A percentile compares a stretch with the other conserved stretches of the same genome.
Conservation (phyloP, 2,329 filamentous ascomycete species). For the Tolypocladium album region DNA sequence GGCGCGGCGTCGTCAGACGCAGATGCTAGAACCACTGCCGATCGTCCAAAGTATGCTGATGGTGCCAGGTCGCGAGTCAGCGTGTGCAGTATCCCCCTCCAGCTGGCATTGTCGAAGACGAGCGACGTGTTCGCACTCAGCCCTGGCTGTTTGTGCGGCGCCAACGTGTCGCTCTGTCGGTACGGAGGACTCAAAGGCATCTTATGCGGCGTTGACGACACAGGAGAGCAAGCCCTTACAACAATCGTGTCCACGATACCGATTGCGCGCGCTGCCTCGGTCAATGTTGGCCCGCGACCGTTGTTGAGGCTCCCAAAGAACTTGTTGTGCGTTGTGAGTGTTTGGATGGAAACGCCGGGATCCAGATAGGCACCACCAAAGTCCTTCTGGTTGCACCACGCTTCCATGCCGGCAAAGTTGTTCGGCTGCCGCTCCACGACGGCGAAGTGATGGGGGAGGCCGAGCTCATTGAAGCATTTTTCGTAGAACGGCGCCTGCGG, state of each 20-base stretch:
- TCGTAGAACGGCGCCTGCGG: slow-evolving; percentile 79
- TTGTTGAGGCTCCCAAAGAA: slow-evolving; percentile 41
- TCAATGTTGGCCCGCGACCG: slow-evolving; percentile 47
- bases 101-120: slow-evolving; percentile 71
- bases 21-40: slow-evolving; percentile 65
- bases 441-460: slow-evolving; percentile 73
- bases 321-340: slow-evolving; percentile 45
- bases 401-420: slow-evolving; percentile 55
- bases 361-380: slow-evolving; percentile 79
- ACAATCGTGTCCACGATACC: slow-evolving; percentile 77
- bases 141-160: slow-evolving; percentile 17
- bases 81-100: slow-evolving; percentile 77
- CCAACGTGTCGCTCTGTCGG: slow-evolving; percentile 16
- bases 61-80: slow-evolving; percentile 73
- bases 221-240: slow-evolving; percentile 37
- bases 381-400: slow-evolving; percentile 59
- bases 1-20: slow-evolving; percentile 67
- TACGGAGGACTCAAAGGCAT: slow-evolving; percentile 36
- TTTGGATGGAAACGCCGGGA: slow-evolving; percentile 52
- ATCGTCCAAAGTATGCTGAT: slow-evolving; percentile 66
- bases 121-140: slow-evolving; percentile 43
- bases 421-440: slow-evolving; percentile 61
- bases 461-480: slow-evolving; percentile 71
- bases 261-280: slow-evolving; percentile 67
- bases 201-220: slow-evolving; percentile 33